Evolutionary conservation across 306 rosid genomes (phyloP), one percentile per base, ranked within the genome.

Genomic region (Begonia fuchsioides): DNA sequence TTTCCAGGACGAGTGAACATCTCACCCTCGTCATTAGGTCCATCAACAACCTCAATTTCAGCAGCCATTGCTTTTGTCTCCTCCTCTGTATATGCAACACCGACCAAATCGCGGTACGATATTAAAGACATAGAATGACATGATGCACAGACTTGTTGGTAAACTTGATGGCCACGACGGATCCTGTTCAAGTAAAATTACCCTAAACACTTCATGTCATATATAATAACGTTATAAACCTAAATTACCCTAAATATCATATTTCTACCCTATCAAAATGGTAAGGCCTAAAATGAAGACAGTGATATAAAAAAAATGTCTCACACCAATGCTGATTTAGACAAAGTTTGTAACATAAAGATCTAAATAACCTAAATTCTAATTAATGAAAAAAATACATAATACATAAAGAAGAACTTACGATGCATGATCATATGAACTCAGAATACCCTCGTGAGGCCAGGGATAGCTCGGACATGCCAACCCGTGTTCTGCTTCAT

Each of bases 151-250:
- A 90, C 95, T 77, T 90, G 83, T 46, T 55, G 55, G 66, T 90
- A 90, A 62, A 92, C 98, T 77, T 85, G 96, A 75, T 90, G 98
- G 68, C 98, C 98, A 60, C 98, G 95, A 40, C 98, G 94, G 66
- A 90, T 77, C 83, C 98, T 90, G 95, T 66, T 48, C 72, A 63
- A 14, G 44, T 7, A 68, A 62, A 81, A 65, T 61, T 45, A 39
- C 11, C 47, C 62, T 35, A 32, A 47, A 45, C 56, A 39, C 57
- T 64, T 52, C 47, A 55, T 51, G 18, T 44, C 38, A 12, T 39
- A 18, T 2, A 39, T 18, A 52, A 14, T 11, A 39, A 6, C 38
- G 18, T 40, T 38, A 16, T 15, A 53, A 3, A 9, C 40, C 47
- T 16, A 26, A 7, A 3, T 26, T n/a, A n/a, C n/a, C n/a, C 3